Conservation (phyloP, 2,329 filamentous ascomycete species). For the Hymenoscyphus repandus region DNA sequence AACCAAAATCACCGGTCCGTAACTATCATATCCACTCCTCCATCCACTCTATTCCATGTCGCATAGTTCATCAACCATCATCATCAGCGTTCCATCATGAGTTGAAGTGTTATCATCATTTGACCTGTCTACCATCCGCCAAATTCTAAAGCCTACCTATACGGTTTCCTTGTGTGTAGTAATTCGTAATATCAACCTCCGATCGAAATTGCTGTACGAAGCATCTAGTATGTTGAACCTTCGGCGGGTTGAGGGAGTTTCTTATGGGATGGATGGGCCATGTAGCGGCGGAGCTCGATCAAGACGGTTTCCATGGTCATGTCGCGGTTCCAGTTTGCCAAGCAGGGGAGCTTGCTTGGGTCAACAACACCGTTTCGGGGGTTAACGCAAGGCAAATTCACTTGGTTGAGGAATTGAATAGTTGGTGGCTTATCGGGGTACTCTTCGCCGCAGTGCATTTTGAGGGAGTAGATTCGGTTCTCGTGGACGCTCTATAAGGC, state of each 20-base stretch:
- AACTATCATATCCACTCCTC: too few relatives aligned
- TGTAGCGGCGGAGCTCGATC: constrained; percentile 83
- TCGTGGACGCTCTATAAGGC: constrained; percentile 76
- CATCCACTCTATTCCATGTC: too few relatives aligned
- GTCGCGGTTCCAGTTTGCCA: constrained; percentile 85
- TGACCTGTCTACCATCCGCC: not conserved
- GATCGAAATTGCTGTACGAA: not conserved
- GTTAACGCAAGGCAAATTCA: constrained; percentile 96
- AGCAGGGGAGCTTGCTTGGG: constrained; percentile 73
- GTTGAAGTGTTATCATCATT: too few relatives aligned
- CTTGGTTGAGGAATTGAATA: constrained; percentile 87
- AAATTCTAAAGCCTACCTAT: not conserved
- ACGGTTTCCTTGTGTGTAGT: not conserved
- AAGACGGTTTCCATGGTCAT: constrained; percentile 94
- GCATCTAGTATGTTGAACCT: constrained; percentile 55
- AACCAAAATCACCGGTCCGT: constrained; percentile 1
- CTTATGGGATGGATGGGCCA: constrained; percentile 88
- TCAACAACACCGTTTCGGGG: constrained; percentile 76
- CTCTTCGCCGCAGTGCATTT: constrained; percentile 85
- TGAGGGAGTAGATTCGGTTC: constrained; percentile 97
- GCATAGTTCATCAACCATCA: not conserved
- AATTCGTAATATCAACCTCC: too few relatives aligned
- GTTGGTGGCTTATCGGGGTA: constrained; percentile 88
- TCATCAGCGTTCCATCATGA: not conserved
- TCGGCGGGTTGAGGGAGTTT: constrained; percentile 93